These are phyloP conservation scores for Eutrema yunnanense DNA, from an alignment of 345 rosid species.

Conservation along the genomic window DNA sequence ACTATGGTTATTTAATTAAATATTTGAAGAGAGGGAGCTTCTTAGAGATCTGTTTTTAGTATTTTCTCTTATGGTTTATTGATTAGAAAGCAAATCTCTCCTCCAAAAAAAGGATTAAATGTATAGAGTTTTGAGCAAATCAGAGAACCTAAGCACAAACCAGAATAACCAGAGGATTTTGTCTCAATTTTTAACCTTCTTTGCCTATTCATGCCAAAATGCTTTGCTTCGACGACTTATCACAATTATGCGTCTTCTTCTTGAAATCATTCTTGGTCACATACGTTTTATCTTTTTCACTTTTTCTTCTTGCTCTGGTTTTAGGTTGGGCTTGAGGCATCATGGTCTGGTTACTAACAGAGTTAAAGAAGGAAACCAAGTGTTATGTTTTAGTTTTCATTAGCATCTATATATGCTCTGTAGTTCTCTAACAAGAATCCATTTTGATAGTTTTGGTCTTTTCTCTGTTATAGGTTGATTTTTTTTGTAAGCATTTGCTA, in stretches of 20 bases:
- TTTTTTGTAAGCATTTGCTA: neutral
- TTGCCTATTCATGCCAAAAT: neutral
- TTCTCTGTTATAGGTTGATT: neutral
- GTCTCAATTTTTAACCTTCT: neutral
- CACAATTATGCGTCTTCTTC: neutral
- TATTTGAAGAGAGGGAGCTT: too few species aligned
- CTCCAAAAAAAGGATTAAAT: neutral
- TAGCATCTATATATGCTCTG: neutral
- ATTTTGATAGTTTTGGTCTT: neutral
- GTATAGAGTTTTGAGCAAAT: neutral
- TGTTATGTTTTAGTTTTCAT: neutral
- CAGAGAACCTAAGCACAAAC: neutral
- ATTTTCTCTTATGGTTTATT: neutral
- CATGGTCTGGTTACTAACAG: neutral
- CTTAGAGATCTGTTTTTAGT: conserved; percentile 4
- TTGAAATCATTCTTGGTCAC: too few species aligned
- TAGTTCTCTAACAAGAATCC: neutral
- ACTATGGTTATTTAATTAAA: neutral
- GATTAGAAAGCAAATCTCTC: neutral
- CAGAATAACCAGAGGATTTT: neutral
- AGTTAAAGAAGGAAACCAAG: neutral
- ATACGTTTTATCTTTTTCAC: neutral
- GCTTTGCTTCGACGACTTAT: neutral
- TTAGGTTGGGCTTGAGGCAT: neutral
- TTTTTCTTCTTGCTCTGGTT: neutral